phyloP scores from a whole-genome alignment of 192 early-diverging fungal species.

The Pilaira anomala region DNA sequence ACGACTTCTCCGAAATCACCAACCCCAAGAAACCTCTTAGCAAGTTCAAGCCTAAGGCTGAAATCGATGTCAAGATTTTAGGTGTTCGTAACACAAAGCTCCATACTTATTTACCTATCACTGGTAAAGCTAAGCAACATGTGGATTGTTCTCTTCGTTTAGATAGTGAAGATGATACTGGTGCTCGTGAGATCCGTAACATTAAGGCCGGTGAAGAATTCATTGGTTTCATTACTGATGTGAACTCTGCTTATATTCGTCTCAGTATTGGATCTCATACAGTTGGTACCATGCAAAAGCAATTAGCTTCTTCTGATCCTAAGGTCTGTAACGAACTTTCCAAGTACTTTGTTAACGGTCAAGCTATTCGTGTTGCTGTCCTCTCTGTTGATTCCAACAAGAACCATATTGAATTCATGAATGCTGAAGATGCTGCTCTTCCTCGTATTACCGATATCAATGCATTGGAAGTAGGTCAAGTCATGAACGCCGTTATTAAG shows the following conservation, averaged over 20 bases:
- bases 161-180: slow-evolving; percentile 7
- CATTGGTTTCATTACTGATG: slow-evolving; percentile 45
- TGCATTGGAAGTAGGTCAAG: slow-evolving; percentile 51
- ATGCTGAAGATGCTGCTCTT: slow-evolving; percentile 10
- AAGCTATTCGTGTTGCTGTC: slow-evolving; percentile 29
- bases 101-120: slow-evolving; percentile 63
- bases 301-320: slow-evolving; percentile 29
- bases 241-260: slow-evolving; percentile 25
- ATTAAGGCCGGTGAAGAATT: slow-evolving; percentile 40
- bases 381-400: slow-evolving; percentile 24
- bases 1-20: slow-evolving; percentile 29
- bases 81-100: slow-evolving; percentile 62
- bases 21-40: slow-evolving; percentile 38
- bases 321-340: slow-evolving; percentile 20
- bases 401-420: slow-evolving; percentile 17
- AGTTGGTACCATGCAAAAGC: slow-evolving; percentile 27
- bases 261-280: slow-evolving; percentile 24
- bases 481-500: slow-evolving; percentile 54
- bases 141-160: slow-evolving; percentile 36
- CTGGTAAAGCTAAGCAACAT: slow-evolving; percentile 40
- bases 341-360: slow-evolving; percentile 24
- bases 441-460: slow-evolving; percentile 35
- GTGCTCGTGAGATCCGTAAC: slow-evolving; percentile 28
- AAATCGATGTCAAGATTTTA: slow-evolving; percentile 62
- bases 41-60: slow-evolving; percentile 32